Evolutionary conservation across 2,329 filamentous ascomycete genomes (phyloP).

Genomic region (Pseudopithomyces maydicus): DNA sequence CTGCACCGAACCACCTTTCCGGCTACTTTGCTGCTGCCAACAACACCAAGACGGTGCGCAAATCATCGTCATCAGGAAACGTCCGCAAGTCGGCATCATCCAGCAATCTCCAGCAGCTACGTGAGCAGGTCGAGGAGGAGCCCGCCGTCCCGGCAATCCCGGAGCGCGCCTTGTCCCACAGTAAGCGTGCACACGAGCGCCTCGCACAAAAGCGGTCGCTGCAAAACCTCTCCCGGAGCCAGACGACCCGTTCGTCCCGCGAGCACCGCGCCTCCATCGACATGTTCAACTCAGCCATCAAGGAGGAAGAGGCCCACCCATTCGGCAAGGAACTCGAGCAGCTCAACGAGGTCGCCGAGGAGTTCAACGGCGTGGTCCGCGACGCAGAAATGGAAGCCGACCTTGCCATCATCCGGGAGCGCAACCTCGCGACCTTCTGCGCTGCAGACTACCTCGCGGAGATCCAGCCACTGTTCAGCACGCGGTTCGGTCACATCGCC

Average conservation of each 20-base stretch:
- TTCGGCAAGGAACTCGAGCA: slow-evolving; percentile 91
- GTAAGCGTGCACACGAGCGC: slow-evolving; percentile 81
- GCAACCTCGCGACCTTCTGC: slow-evolving; percentile 73
- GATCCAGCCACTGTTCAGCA: slow-evolving; percentile 66
- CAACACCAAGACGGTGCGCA: slow-evolving; percentile 49
- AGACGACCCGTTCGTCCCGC: slow-evolving; percentile 62
- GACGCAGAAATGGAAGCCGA: slow-evolving; percentile 74
- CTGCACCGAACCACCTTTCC: slow-evolving; percentile 60
- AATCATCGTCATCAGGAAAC: slow-evolving; percentile 47
- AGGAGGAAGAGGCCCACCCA: slow-evolving; percentile 63
- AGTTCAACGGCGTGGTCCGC: slow-evolving; percentile 68
- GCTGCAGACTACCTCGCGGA: slow-evolving; percentile 85
- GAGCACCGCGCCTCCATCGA: slow-evolving; percentile 58
- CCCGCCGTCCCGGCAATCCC: slow-evolving; percentile 71
- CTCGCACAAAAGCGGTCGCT: slow-evolving; percentile 72
- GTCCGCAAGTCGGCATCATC: slow-evolving; percentile 49
- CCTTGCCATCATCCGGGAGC: slow-evolving; percentile 69
- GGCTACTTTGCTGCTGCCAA: slow-evolving; percentile 63
- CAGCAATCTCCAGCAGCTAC: slow-evolving; percentile 33
- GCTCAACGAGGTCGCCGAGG: slow-evolving; percentile 90
- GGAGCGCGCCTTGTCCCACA: slow-evolving; percentile 81
- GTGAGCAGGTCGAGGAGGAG: slow-evolving; percentile 32
- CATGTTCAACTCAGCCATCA: slow-evolving; percentile 45
- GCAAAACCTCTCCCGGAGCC: slow-evolving; percentile 47
- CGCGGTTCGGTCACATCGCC: slow-evolving; percentile 24